Percentiles rank a stretch among this genome's conserved stretches.
Evolutionary conservation across 1,139 yeast genomes (phyloP).

Genomic region (Saccharomyces hybrid): DNA sequence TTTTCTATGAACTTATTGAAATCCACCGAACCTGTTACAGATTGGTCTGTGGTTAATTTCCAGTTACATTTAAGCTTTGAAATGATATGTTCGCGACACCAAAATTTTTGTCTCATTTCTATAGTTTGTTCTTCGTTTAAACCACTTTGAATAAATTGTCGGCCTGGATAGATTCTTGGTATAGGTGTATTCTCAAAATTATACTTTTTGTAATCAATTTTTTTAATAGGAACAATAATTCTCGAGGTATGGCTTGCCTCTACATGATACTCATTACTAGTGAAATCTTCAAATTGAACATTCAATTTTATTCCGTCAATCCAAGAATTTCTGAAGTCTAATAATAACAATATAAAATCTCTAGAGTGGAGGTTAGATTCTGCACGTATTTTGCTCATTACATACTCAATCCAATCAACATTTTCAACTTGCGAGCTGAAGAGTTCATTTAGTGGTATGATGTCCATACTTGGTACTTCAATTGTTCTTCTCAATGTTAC

Average conservation of each 20-base stretch:
- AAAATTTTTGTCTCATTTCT: conserved; percentile 56
- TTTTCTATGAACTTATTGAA: conserved; percentile 24
- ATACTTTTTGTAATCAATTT: conserved; percentile 33
- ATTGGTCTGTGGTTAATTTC: conserved; percentile 31
- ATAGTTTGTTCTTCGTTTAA: conserved; percentile 44
- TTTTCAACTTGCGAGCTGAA: conserved; percentile 8
- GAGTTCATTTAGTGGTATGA: conserved; percentile 23
- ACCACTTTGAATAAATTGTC: conserved; percentile 63
- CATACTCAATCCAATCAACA: conserved; percentile 21
- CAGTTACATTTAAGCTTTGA: conserved; percentile 56
- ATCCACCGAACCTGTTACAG: conserved; percentile 19
- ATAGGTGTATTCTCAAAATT: conserved; percentile 45
- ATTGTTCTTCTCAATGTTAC: conserved; percentile 32
- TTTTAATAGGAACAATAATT: conserved; percentile 58
- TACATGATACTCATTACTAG: conserved; percentile 18
- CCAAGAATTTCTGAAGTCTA: conserved; percentile 31
- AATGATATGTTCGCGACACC: conserved; percentile 68
- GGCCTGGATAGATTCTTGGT: conserved; percentile 64
- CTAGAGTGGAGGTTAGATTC: conserved; percentile 6
- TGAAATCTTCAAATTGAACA: conserved; percentile 22
- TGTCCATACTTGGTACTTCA: conserved; percentile 27
- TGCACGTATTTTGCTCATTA: conserved; percentile 9
- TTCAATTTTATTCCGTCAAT: conserved; percentile 19
- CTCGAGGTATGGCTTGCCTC: conserved; percentile 44
- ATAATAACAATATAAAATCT: conserved; percentile 22